Conservation (phyloP, 208 protist species). For the Trichomonas gallinae region DNA sequence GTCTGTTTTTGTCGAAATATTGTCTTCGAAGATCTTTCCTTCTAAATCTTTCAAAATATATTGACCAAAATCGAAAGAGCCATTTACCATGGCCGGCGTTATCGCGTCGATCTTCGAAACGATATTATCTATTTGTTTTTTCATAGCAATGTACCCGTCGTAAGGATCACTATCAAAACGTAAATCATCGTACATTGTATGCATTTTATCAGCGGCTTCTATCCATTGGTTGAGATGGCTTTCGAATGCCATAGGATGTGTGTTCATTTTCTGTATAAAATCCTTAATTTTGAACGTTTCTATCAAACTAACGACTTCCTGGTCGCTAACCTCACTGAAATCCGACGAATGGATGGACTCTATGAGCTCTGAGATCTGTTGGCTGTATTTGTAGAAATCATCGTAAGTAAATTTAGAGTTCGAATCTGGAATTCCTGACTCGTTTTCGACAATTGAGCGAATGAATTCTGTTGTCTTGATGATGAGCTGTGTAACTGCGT, state of each 20-base stretch:
- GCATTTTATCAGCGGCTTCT: not conserved
- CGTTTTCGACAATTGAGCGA: not conserved
- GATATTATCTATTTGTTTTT: not conserved
- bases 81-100: not conserved
- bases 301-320: not conserved
- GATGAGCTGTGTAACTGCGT: not conserved
- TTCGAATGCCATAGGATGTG: not conserved
- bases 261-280: not conserved
- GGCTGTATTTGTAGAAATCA: not conserved
- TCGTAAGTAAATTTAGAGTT: not conserved
- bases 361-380: not conserved
- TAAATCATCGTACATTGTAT: not conserved
- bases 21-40: not conserved
- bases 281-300: not conserved
- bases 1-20: not conserved
- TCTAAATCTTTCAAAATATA: not conserved
- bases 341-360: not conserved
- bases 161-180: not conserved
- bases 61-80: not conserved
- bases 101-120: not conserved
- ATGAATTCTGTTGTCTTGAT: not conserved
- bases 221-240: not conserved
- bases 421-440: not conserved
- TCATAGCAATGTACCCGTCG: not conserved
- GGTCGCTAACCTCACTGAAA: not conserved